Evolutionary conservation across 192 early-diverging fungal species (phyloP).

Genomic region (Podila clonocystis): DNA sequence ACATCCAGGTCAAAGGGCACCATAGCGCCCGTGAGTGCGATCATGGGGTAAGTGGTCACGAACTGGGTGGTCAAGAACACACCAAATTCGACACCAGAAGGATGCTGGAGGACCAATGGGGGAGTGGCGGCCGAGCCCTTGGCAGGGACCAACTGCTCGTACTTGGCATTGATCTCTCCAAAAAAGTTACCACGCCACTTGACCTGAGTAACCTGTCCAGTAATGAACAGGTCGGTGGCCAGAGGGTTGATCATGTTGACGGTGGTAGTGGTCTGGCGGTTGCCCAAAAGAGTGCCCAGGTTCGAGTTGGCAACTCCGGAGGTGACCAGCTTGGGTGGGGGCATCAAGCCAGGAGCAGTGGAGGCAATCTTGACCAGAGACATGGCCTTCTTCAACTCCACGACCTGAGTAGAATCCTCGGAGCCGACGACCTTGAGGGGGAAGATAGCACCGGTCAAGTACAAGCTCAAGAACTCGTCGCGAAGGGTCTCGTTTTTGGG

Average conservation of each 20-base stretch:
- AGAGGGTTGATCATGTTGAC: slow-evolving; percentile 43
- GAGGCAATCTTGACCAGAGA: slow-evolving; percentile 21
- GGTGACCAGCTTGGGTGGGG: slow-evolving; percentile 24
- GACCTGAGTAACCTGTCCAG: slow-evolving; percentile 29
- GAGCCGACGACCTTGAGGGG: slow-evolving; percentile 42
- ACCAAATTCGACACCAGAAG: slow-evolving; percentile 35
- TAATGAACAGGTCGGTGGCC: slow-evolving; percentile 29
- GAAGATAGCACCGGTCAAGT: slow-evolving; percentile 21
- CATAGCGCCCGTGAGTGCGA: slow-evolving; percentile 33
- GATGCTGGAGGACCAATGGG: slow-evolving; percentile 30
- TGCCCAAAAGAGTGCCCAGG: slow-evolving; percentile 22
- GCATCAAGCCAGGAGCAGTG: slow-evolving; percentile 25
- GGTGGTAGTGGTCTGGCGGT: slow-evolving; percentile 22
- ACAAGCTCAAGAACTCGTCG: slow-evolving; percentile 37
- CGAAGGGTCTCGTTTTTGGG: slow-evolving; percentile 39
- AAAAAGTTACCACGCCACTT: slow-evolving; percentile 41
- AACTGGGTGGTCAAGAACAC: slow-evolving; percentile 34
- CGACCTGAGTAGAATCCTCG: slow-evolving; percentile 21
- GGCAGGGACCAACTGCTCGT: slow-evolving; percentile 23
- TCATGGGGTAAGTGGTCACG: slow-evolving; percentile 29
- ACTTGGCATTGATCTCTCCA: slow-evolving; percentile 24
- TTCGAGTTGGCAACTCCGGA: slow-evolving; percentile 30
- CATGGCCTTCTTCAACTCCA: slow-evolving; percentile 38
- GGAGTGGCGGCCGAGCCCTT: slow-evolving; percentile 20
- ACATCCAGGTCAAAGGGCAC: slow-evolving; percentile 42